Percentiles rank a stretch among this genome's conserved stretches.
Conservation (phyloP, 495 filamentous ascomycete species). For the Penicillium tannophilum region DNA sequence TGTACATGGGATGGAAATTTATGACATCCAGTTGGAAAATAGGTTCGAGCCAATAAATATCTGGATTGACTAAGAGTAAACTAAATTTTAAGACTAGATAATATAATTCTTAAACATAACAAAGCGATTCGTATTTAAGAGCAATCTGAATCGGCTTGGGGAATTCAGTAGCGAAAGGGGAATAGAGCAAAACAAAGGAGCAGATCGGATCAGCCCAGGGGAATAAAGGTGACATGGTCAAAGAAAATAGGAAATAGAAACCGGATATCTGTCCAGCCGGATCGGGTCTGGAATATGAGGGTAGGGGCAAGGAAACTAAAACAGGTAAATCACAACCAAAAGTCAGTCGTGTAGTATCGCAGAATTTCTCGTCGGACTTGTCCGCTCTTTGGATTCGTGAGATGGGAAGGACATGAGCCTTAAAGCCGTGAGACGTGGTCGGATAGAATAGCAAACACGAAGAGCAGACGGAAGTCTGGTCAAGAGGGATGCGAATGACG, state of each 20-base stretch:
- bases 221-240: conserved; percentile 5
- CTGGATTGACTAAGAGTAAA: background rate
- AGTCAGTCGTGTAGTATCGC: conserved; percentile 23
- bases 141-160: conserved; percentile 16
- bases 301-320: conserved; percentile 6
- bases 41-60: background rate
- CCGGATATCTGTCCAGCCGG: conserved; percentile 21
- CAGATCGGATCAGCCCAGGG: conserved; percentile 9
- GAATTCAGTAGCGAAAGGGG: conserved; percentile 35
- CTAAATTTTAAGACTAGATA: conserved; percentile 3
- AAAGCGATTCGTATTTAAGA: conserved; percentile 26
- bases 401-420: background rate
- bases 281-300: conserved; percentile 9
- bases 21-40: too few relatives aligned
- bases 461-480: conserved; percentile 17
- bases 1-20: too few relatives aligned
- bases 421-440: background rate
- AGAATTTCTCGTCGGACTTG: conserved; percentile 19
- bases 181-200: conserved; percentile 31
- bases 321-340: conserved; percentile 18
- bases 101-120: background rate
- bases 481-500: conserved; percentile 2
- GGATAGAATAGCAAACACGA: conserved; percentile 18
- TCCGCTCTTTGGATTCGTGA: background rate
- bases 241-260: conserved; percentile 9